Conservation (phyloP, 1,139 yeast species). For the Suhomyces atakaporum region DNA sequence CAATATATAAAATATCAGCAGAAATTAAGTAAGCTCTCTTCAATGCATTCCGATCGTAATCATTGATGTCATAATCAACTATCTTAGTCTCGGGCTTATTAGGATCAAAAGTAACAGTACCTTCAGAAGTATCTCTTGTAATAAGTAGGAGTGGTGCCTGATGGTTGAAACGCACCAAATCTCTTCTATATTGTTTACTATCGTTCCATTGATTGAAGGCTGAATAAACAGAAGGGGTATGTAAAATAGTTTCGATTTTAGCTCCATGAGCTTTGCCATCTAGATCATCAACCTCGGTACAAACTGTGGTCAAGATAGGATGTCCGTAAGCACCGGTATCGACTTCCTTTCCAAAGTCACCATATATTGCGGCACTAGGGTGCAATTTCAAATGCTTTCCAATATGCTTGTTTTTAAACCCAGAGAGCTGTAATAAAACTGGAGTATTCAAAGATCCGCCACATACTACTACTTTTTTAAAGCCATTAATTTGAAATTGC, state of each 20-base stretch:
- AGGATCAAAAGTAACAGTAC: slow-evolving; percentile 41
- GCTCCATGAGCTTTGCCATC: slow-evolving; percentile 63
- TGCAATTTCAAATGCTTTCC: slow-evolving; percentile 57
- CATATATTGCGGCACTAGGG: slow-evolving; percentile 48
- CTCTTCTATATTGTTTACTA: slow-evolving; percentile 36
- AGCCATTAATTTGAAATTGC: slow-evolving; percentile 27
- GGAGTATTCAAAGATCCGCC: slow-evolving; percentile 60
- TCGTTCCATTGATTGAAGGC: slow-evolving; percentile 48
- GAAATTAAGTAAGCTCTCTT: slow-evolving; percentile 41
- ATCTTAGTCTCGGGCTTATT: slow-evolving; percentile 38
- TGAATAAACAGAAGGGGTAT: slow-evolving; percentile 45
- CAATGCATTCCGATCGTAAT: slow-evolving; percentile 47
- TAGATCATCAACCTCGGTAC: slow-evolving; percentile 50
- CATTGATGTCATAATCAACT: slow-evolving; percentile 44
- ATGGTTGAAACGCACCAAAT: slow-evolving; percentile 42
- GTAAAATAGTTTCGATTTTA: slow-evolving; percentile 53
- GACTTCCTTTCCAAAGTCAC: slow-evolving; percentile 42
- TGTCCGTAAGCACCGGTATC: slow-evolving; percentile 40
- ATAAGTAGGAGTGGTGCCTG: slow-evolving; percentile 47
- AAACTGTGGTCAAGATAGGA: slow-evolving; percentile 55
- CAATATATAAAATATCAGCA: slow-evolving; percentile 52
- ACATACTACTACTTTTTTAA: slow-evolving; percentile 17
- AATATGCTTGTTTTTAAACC: slow-evolving; percentile 55
- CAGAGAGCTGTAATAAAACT: slow-evolving; percentile 50
- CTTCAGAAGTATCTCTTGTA: slow-evolving; percentile 50